These are phyloP conservation scores for Microdochium trichocladiopsis DNA, from an alignment of 2,329 filamentous ascomycete species.

Conservation along the genomic window DNA sequence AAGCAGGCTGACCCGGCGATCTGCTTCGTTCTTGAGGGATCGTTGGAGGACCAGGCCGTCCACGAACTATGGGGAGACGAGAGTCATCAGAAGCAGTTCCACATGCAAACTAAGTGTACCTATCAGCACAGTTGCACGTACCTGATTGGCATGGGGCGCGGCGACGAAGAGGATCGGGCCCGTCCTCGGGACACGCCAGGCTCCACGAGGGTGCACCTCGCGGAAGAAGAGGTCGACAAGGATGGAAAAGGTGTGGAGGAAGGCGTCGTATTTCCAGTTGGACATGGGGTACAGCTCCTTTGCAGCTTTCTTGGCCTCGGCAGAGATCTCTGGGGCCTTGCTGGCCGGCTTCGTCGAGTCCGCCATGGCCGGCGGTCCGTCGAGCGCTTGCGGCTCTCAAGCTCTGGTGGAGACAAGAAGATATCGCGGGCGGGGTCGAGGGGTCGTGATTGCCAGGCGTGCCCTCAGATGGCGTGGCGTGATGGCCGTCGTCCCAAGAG, in stretches of 20 bases:
- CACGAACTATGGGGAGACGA: slow-evolving; percentile 62
- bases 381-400: neutral
- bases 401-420: neutral
- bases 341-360: neutral
- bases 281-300: slow-evolving; percentile 64
- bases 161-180: slow-evolving; percentile 94
- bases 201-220: slow-evolving; percentile 89
- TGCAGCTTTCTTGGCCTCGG: slow-evolving; percentile 10
- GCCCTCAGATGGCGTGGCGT: neutral
- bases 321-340: neutral
- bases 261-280: slow-evolving; percentile 69
- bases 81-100: neutral
- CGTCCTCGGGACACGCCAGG: slow-evolving; percentile 86
- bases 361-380: neutral
- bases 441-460: neutral
- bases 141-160: slow-evolving; percentile 93
- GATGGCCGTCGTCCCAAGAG: too few species aligned
- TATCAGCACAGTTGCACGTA: slow-evolving; percentile 25
- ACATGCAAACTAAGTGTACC: neutral
- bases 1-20: slow-evolving; percentile 83
- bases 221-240: slow-evolving; percentile 96
- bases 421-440: neutral
- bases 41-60: slow-evolving; percentile 92
- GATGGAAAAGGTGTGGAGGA: slow-evolving; percentile 71
- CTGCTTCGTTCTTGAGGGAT: slow-evolving; percentile 77